Base-by-base conservation (phyloP, 495 filamentous ascomycete species). In the Cairneyella variabilis region DNA sequence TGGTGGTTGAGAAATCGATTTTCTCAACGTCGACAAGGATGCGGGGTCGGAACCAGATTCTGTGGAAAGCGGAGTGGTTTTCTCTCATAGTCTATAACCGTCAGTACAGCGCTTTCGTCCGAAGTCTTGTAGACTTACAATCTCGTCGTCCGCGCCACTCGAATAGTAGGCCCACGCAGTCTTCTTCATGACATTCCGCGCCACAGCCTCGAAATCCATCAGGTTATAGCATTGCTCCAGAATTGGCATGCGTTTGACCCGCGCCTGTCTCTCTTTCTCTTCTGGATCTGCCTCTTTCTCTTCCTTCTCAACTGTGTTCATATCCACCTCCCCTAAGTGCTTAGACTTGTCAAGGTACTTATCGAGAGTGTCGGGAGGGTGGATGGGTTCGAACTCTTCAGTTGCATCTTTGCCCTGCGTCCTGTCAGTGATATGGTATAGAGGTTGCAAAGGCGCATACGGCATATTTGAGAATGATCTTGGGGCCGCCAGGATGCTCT, bases 121-220 rank as follows among this genome's bases (percentile, higher is more conserved):
- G 12, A 11, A 51, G 21, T n/a, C 16, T 18, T 10, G 17, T 23
- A 18, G n/a, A 73, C 84, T 57, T 68, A 93, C 90, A 71, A 98
- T 96, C 71, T 97, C 93, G 64, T 98, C 93, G 66, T 98, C 93
- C 0, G 93, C 91, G 46, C 89, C 92, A 63, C 87, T 92, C 8
- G 89, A 95, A 67, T 97, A 97, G 69, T 97, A 97, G 11, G 85
- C 92, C 92, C 92, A 97, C 1, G 91, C 90, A 0, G 84, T 86
- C 69, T 87, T 92, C 77, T 95, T 96, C 92, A 96, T 96, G 28
- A 92, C 83, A 16, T 78, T 72, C 59, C 83, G 81, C 1, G 92
- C 92, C 18, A 97, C 91, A 3, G 88, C 81, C 75, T 97, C 92
- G 65, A 97, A 97, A 69, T 97, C 92, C 74, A 91, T 79, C 57